phyloP scores from a whole-genome alignment of 2,329 filamentous ascomycete genomes.

The Catunica adiposa region DNA sequence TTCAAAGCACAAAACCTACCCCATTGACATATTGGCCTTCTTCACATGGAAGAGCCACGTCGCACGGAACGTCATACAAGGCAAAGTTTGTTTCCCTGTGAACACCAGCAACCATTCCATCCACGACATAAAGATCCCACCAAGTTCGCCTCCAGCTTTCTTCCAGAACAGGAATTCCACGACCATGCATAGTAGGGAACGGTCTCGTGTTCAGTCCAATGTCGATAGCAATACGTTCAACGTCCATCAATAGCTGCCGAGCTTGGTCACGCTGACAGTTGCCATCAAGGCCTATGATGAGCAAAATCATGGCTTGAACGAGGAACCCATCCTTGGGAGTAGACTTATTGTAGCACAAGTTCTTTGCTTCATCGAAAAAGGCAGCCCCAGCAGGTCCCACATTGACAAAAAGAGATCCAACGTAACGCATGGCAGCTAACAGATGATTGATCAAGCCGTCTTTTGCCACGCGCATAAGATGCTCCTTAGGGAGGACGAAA shows the following conservation, averaged over 20 bases:
- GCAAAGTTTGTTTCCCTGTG: slow-evolving; percentile 54
- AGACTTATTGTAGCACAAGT: slow-evolving; percentile 28
- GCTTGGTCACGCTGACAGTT: slow-evolving; percentile 55
- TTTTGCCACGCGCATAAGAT: slow-evolving; percentile 31
- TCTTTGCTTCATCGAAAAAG: slow-evolving; percentile 42
- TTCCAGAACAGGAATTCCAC: slow-evolving; percentile 50
- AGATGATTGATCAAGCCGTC: slow-evolving; percentile 33
- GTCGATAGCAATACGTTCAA: slow-evolving; percentile 55
- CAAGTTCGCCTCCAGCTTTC: slow-evolving; percentile 79
- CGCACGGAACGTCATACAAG: slow-evolving; percentile 48
- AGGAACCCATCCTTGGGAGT: slow-evolving; percentile 41
- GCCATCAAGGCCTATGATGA: slow-evolving; percentile 64
- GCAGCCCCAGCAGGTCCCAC: slow-evolving; percentile 28
- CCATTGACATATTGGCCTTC: slow-evolving; percentile 52
- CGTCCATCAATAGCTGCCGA: slow-evolving; percentile 47
- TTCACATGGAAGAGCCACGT: slow-evolving; percentile 66
- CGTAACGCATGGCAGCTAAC: slow-evolving; percentile 37
- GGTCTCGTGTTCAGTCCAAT: slow-evolving; percentile 56
- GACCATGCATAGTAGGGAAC: slow-evolving; percentile 48
- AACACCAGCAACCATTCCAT: slow-evolving; percentile 71
- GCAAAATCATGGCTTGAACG: slow-evolving; percentile 62
- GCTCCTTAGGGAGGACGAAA: slow-evolving; percentile 37
- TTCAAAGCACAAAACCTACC: slow-evolving; percentile 27
- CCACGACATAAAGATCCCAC: slow-evolving; percentile 73
- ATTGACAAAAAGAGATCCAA: slow-evolving; percentile 39